Conservation (phyloP, 306 rosid genomes). For the Castanea mollissima region DNA sequence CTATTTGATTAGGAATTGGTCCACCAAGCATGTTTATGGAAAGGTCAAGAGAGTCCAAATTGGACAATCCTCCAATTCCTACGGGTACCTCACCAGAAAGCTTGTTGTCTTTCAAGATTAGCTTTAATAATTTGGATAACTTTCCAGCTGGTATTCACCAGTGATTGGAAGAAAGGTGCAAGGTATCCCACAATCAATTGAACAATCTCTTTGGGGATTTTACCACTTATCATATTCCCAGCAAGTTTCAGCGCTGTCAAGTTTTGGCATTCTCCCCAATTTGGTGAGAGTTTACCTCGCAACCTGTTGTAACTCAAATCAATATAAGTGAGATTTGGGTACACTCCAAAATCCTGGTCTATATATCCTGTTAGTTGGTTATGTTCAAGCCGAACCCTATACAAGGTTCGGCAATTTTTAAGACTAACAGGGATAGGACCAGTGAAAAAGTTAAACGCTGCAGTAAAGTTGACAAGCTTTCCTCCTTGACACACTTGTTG, state of each 20-base stretch:
- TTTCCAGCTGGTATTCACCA: constrained; percentile 48
- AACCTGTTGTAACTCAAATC: constrained; percentile 52
- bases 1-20: constrained; percentile 23
- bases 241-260: constrained; percentile 31
- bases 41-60: too few species aligned
- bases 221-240: constrained; percentile 41
- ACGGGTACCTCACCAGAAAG: not conserved
- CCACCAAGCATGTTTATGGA: not conserved
- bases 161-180: constrained; percentile 46
- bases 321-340: constrained; percentile 50
- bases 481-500: constrained; percentile 52
- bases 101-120: constrained; percentile 31
- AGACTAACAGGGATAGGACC: constrained; percentile 53
- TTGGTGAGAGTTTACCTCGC: constrained; percentile 37
- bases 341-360: constrained; percentile 51
- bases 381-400: constrained; percentile 43
- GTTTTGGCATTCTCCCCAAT: constrained; percentile 48
- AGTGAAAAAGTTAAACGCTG: constrained; percentile 41
- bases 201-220: constrained; percentile 45
- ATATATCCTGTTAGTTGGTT: constrained; percentile 38
- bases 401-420: constrained; percentile 37
- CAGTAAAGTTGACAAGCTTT: constrained; percentile 46
- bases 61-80: too few species aligned
- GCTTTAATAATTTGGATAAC: constrained; percentile 16
- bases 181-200: constrained; percentile 30